Evolutionary conservation across 1,284 basidiomycete genomes (phyloP), one percentile per base, ranked within the genome.

Genomic region (Trichosporon asahii): DNA sequence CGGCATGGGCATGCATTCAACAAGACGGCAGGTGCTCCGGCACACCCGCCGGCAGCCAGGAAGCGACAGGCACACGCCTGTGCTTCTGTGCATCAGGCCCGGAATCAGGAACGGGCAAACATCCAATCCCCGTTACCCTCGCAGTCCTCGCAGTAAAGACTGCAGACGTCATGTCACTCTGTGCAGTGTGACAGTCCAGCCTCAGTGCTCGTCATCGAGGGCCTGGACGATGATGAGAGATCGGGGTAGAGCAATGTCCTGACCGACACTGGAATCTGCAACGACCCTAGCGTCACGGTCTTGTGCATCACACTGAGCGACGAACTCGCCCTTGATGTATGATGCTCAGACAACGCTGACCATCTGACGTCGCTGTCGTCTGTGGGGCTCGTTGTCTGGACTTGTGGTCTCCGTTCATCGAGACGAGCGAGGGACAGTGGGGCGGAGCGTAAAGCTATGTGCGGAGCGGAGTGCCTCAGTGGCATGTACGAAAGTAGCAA

Each of bases 21-120:
- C 15, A 3, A 4, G 37, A 18, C 37, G 37, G 37, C 37, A 40
- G 15, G 37, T 18, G 37, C 40, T 44, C 40, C 40, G 40, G 40
- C 40, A 44, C 18, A 5, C 4, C 40, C 15, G 40, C 18, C 15
- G 40, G 40, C 40, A 44, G 40, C 11, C 40, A 44, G 40, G 40
- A n/a, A 44, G 40, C 23, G 49, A 23, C 49, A 53, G 49, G 49
- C 49, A 53, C 49, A 18, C 9, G 49, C n/a, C 49, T 53, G 49
- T 53, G 49, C 49, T 23, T 53, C 49, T 53, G 49, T 25, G 49
- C 49, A 53, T 53, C 49, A 53, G 49, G 49, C 49, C 49, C n/a
- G 49, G 49, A 18, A 8, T 46, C 44, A 53, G 49, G 49, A 53
- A 21, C 49, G 23, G 49, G 12, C 49, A 53, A 21, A 53, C 49